Conservation (phyloP, 192 early-diverging fungal genomes). For the Obelidium mucronatum region DNA sequence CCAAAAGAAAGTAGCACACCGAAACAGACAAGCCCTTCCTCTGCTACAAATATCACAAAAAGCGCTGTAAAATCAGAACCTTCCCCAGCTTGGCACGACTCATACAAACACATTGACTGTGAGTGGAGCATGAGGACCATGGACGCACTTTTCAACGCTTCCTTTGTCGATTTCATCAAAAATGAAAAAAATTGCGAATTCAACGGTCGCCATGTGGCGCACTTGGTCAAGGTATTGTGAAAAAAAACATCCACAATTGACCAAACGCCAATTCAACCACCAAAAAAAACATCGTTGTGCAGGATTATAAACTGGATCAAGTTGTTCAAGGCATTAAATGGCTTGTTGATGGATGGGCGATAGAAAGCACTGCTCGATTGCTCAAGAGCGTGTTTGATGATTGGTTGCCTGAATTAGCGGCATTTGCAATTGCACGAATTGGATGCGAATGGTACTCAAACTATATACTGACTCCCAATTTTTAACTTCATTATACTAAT, state of each 20-base stretch:
- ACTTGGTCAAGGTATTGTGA: constrained; percentile 47
- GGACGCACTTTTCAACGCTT: constrained; percentile 48
- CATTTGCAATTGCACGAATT: constrained; percentile 41
- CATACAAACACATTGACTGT: constrained; percentile 23
- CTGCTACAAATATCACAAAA: background rate
- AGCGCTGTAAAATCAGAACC: background rate
- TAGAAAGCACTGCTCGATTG: constrained; percentile 45
- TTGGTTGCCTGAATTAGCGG: constrained; percentile 54
- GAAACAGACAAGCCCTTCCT: background rate
- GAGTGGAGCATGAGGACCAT: constrained; percentile 55
- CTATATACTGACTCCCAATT: no score
- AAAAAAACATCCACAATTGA: background rate
- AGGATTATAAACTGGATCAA: constrained; percentile 51
- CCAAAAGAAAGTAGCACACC: background rate
- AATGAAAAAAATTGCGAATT: constrained; percentile 48
- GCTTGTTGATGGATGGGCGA: constrained; percentile 49
- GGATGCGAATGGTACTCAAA: constrained; percentile 29
- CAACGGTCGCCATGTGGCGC: constrained; percentile 39
- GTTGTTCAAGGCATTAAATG: constrained; percentile 46
- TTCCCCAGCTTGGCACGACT: background rate
- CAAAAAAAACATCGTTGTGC: no score
- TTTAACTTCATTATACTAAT: constrained; percentile 1
- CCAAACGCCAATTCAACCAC: background rate
- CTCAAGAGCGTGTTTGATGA: constrained; percentile 46
- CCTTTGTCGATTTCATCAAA: constrained; percentile 51